A percentile compares a stretch with the other conserved stretches of the same genome.
phyloP scores from a whole-genome alignment of 2,329 filamentous ascomycete species.

The Apiospora marii region DNA sequence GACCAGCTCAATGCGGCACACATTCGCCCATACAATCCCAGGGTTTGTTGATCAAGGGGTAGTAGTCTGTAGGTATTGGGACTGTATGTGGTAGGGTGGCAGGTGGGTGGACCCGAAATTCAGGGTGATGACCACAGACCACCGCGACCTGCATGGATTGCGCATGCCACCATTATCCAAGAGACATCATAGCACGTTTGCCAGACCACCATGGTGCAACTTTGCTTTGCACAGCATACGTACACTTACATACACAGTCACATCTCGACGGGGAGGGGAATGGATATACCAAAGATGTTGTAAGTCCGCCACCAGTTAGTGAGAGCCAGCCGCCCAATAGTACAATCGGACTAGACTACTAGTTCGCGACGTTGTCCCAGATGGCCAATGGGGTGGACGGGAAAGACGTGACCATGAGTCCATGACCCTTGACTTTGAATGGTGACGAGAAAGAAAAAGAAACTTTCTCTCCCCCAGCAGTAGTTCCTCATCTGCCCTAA shows the following conservation, averaged over 20 bases:
- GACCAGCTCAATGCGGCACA: neutral
- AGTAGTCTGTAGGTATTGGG: too few relatives aligned
- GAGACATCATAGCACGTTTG: conserved; percentile 1
- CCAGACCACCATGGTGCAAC: conserved; percentile 11
- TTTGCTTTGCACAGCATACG: neutral
- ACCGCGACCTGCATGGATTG: neutral
- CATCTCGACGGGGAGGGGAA: neutral
- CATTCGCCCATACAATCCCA: neutral
- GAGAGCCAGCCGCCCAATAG: conserved; percentile 1
- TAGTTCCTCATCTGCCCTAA: neutral
- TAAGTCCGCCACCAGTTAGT: neutral
- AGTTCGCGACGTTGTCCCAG: conserved; percentile 6
- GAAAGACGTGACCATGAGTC: neutral
- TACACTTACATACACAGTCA: neutral
- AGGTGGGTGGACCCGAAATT: neutral
- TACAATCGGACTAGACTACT: neutral
- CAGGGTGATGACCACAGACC: conserved; percentile 18
- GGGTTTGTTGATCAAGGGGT: neutral
- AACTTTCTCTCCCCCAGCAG: neutral
- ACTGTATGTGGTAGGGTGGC: neutral
- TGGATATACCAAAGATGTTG: neutral
- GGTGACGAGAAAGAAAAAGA: neutral
- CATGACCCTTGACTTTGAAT: neutral
- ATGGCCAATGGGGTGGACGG: conserved; percentile 6
- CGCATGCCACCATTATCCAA: neutral